Percentiles rank a stretch among this genome's conserved stretches.
Evolutionary conservation across 2,329 filamentous ascomycete species (phyloP).

Genomic region (Decorospora gaudefroyi): DNA sequence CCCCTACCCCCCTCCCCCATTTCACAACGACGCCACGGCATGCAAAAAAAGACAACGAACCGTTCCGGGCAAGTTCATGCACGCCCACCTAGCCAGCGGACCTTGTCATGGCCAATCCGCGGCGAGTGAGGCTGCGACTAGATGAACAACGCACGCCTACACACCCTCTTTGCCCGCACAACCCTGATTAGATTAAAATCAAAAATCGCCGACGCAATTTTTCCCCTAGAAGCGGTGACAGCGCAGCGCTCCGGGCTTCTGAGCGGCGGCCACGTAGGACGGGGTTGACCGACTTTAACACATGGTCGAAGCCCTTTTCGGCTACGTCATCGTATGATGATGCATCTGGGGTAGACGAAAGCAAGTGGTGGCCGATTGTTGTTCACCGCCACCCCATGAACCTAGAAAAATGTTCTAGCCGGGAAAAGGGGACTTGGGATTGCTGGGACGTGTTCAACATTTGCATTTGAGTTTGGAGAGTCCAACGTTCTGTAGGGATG

Average conservation of each 20-base stretch:
- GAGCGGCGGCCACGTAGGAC: constrained; percentile 34
- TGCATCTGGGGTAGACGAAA: constrained; percentile 30
- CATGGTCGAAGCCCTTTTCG: constrained; percentile 12
- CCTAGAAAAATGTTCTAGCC: constrained; percentile 5
- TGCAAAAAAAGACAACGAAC: constrained; percentile 26
- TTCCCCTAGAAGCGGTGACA: constrained; percentile 24
- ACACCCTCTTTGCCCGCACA: constrained; percentile 18
- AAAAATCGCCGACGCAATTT: constrained; percentile 4
- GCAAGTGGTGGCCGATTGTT: constrained; percentile 26
- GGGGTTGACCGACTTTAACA: constrained; percentile 30
- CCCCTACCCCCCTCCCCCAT: no score
- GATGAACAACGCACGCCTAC: constrained; percentile 30
- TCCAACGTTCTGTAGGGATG: constrained; percentile 3
- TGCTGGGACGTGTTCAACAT: constrained; percentile 22
- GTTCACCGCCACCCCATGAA: constrained; percentile 36
- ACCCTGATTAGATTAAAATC: constrained; percentile 7
- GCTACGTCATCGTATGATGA: constrained; percentile 37
- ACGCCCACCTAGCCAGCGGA: constrained; percentile 11
- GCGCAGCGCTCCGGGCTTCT: constrained; percentile 20
- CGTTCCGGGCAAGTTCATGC: constrained; percentile 33
- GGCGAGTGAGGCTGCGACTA: constrained; percentile 18
- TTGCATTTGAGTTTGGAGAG: constrained; percentile 15
- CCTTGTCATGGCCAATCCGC: constrained; percentile 14
- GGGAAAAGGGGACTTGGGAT: constrained; percentile 29
- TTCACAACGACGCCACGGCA: not conserved